Evolutionary conservation across 2,329 filamentous ascomycete genomes (phyloP).

Genomic region (Trichoderma asperellum): DNA sequence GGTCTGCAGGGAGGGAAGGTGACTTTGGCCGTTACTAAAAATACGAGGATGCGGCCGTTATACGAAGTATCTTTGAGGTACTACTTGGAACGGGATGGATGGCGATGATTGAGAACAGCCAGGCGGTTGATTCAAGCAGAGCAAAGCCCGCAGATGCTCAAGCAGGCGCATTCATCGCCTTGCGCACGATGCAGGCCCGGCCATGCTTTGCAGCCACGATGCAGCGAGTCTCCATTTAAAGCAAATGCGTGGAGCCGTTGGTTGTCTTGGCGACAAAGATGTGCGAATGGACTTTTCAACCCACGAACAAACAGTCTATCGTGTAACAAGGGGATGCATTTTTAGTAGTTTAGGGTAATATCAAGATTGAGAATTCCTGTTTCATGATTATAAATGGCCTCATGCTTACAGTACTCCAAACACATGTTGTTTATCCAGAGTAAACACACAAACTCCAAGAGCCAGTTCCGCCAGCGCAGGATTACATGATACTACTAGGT

Average conservation of each 20-base stretch:
- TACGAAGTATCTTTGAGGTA: background rate
- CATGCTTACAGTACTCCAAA: background rate
- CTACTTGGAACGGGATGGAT: too few species aligned
- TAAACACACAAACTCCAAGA: background rate
- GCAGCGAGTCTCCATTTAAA: background rate
- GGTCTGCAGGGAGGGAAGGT: constrained; percentile 13
- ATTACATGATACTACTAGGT: background rate
- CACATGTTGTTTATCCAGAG: background rate
- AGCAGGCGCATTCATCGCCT: background rate
- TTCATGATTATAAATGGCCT: background rate
- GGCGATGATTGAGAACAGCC: too few species aligned
- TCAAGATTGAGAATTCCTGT: background rate
- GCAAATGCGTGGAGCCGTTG: background rate
- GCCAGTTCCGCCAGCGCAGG: background rate
- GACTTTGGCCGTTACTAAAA: background rate
- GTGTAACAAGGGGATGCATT: too few species aligned
- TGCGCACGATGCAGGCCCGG: background rate
- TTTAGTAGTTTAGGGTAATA: background rate
- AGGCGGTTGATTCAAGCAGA: background rate
- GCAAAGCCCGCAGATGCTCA: background rate
- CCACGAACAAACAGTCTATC: too few species aligned
- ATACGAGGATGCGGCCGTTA: constrained; percentile 10
- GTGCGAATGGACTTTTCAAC: background rate
- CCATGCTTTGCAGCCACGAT: background rate
- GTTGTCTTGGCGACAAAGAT: background rate